Conservation (phyloP, 257 asterid species). For the Anisodus tanguticus region DNA sequence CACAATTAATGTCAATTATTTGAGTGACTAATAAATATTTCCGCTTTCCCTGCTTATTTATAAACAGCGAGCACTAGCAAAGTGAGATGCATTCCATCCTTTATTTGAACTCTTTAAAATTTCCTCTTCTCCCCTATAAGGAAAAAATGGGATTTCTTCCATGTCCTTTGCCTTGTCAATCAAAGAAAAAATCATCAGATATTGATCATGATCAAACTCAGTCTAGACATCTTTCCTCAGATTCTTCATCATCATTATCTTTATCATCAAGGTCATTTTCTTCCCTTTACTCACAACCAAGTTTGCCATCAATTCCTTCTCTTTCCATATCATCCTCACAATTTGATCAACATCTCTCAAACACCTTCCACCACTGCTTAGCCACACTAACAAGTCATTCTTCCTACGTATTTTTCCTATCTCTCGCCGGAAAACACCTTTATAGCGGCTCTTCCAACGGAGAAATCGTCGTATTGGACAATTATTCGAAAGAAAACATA, state of each 20-base stretch:
- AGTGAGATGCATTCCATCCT: conserved; percentile 5
- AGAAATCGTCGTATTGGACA: conserved; percentile 55
- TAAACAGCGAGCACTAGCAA: not conserved
- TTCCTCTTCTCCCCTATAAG: not conserved
- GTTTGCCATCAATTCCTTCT: conserved; percentile 69
- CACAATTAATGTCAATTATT: too few species aligned
- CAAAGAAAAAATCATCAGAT: conserved; percentile 35
- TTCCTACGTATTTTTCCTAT: conserved; percentile 54
- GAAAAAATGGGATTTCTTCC: conserved; percentile 33
- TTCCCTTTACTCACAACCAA: conserved; percentile 57
- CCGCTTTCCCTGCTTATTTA: not conserved
- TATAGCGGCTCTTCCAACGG: conserved; percentile 66
- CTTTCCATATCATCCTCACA: conserved; percentile 52
- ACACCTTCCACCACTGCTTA: conserved; percentile 42
- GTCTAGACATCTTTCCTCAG: conserved; percentile 28
- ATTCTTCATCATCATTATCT: conserved; percentile 50
- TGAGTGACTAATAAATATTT: too few species aligned
- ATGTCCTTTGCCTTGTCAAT: conserved; percentile 1
- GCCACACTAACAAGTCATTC: conserved; percentile 66
- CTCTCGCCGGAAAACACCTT: conserved; percentile 61
- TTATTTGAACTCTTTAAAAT: not conserved
- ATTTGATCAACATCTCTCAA: conserved; percentile 41
- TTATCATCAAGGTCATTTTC: conserved; percentile 49
- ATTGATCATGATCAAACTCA: conserved; percentile 26
- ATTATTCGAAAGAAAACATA: not conserved